Base-by-base conservation (phyloP, 1,284 basidiomycete species). In the Exobasidium cylindrosporum region DNA sequence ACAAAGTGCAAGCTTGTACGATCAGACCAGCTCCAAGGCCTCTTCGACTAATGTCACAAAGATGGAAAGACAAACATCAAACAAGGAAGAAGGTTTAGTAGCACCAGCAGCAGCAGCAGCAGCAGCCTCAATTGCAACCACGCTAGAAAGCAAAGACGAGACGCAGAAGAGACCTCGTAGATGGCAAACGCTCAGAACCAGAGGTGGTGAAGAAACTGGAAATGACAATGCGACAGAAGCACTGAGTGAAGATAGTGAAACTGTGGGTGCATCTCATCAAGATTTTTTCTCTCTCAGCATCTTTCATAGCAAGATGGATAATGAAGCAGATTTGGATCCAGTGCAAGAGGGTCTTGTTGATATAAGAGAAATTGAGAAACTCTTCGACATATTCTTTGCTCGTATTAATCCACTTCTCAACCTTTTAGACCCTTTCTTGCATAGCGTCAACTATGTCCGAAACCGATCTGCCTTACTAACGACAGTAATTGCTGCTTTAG, bases 341-440 rank as follows among this genome's bases (percentile, higher is more conserved):
- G 64, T 74, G 43, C 67, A 66, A 45, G 61, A 66, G 26, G 66
- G 67, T 14, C 46, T 72, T 29, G 62, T 72, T 47, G 66, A 71
- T 54, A 57, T 69, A 54, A 65, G 64, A 29, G 73, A 74, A 55
- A 57, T 74, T 30, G 68, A 70, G 45, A 50, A 67, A 30, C 66
- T 74, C 6, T 74, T 74, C 47, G 73, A 74, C 63, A 65, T 69
- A 46, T 74, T 74, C 60, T 72, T 73, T 50, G 67, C 67, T n/a
- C 63, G 66, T 47, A 72, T 74, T 66, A 74, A 74, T 26, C 73
- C 73, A 21, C 65, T 70, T 4, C 58, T 73, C 40, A 68, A 69
- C 28, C 65, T 74, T 45, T 68, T 74, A 43, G 73, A 74, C 40
- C 73, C 73, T 2, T 71, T 73, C 60, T 63, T 74, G 13, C 71